phyloP scores from a whole-genome alignment of 192 early-diverging fungal genomes.

The Obelidium mucronatum region DNA sequence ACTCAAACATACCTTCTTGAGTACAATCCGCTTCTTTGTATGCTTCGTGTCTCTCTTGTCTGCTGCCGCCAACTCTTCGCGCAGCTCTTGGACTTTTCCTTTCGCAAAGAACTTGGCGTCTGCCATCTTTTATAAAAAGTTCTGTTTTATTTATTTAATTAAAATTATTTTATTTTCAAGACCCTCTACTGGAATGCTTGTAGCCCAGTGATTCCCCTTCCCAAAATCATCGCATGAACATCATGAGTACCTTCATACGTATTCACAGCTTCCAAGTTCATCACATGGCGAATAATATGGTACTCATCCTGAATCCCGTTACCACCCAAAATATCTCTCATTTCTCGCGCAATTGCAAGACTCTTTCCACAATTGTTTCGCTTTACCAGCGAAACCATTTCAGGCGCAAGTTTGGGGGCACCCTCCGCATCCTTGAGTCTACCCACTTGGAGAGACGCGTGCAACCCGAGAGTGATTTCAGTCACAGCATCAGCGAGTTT shows the following conservation, averaged over 20 bases:
- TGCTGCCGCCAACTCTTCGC: conserved; percentile 78
- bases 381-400: conserved; percentile 97
- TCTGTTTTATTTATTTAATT: not conserved
- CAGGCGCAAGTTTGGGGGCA: conserved; percentile 73
- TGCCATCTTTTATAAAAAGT: too few relatives aligned
- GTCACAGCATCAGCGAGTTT: conserved; percentile 95
- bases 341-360: conserved; percentile 87
- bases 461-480: conserved; percentile 90
- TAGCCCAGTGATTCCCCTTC: conserved; percentile 93
- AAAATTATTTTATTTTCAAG: not conserved
- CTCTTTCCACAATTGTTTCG: conserved; percentile 96
- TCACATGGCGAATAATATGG: conserved; percentile 90
- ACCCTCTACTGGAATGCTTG: conserved; percentile 46
- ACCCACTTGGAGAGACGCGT: conserved; percentile 90
- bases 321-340: conserved; percentile 93
- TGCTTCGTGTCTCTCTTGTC: conserved; percentile 85
- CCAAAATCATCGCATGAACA: conserved; percentile 92
- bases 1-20: conserved; percentile 73
- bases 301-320: conserved; percentile 97
- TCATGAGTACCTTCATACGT: conserved; percentile 99
- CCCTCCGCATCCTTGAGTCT: conserved; percentile 85
- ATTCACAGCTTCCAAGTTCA: conserved; percentile 59
- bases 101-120: conserved; percentile 37
- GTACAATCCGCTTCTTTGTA: conserved; percentile 81
- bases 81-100: conserved; percentile 93